Percentiles rank a stretch among this genome's conserved stretches.
phyloP scores from a whole-genome alignment of 208 protist species.

The Herpetomonas tarakana region DNA sequence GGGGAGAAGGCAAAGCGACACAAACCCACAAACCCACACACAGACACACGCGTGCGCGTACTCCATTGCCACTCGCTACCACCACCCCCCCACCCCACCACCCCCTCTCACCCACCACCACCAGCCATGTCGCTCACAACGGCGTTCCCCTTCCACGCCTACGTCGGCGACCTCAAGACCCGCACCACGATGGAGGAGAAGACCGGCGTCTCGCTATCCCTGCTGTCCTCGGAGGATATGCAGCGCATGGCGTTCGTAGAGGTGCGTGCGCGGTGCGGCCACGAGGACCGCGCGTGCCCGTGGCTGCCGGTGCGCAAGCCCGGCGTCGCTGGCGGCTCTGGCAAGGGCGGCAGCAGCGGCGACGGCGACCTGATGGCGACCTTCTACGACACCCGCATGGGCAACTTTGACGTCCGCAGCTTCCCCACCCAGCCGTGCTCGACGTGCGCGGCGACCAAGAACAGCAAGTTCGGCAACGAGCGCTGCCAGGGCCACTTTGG shows the following conservation, averaged over 20 bases:
- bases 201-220: constrained; percentile 70
- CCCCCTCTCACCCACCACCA: no score
- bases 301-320: constrained; percentile 35
- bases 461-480: constrained; percentile 75
- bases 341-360: constrained; percentile 17
- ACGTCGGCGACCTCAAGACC: constrained; percentile 78
- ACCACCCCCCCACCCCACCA: no score
- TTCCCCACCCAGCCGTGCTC: constrained; percentile 80
- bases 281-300: constrained; percentile 57
- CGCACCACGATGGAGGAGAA: constrained; percentile 61
- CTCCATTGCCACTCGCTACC: no score
- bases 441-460: constrained; percentile 59
- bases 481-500: constrained; percentile 89
- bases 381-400: constrained; percentile 90
- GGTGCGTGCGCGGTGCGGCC: constrained; percentile 62
- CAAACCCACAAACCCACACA: no score
- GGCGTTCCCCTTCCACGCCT: constrained; percentile 81
- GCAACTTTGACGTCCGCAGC: constrained; percentile 79
- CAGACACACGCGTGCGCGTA: no score
- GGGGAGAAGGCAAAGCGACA: no score
- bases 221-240: constrained; percentile 83
- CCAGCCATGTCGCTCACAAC: constrained; percentile 89
- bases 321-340: constrained; percentile 1
- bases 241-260: constrained; percentile 74
- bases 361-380: constrained; percentile 44